Base-by-base conservation (phyloP, 2,329 filamentous ascomycete genomes). In the Ophidiomyces ophidiicola region DNA sequence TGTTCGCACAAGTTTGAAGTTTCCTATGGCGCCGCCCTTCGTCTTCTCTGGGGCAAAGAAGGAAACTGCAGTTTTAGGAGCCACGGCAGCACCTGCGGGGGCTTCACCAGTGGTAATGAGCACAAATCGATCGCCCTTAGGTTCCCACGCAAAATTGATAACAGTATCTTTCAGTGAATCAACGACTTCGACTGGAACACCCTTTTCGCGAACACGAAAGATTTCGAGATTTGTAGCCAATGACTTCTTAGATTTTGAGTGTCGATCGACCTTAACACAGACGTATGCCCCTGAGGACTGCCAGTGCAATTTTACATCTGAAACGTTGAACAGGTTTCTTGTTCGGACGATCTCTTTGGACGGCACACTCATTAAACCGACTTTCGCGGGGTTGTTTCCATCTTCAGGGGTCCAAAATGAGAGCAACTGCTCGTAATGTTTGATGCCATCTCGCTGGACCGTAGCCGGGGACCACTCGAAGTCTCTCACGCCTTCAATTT, bases 121-220 rank as follows among this genome's bases (percentile, higher is more conserved):
- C 49, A 94, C 86, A 60, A 98, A 98, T 26, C 90, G 80, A 61
- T 93, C 87, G 46, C 90, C 90, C 69, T 94, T 94, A 47, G 90
- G 90, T 59, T 98, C 90, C 90, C 90, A 98, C 6, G 90, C 86
- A 58, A 98, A 98, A 71, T 98, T 98, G 68, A 98, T 93, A 52
- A 98, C 90, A 1, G 87, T 94, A 56, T 96, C 90, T 68, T 96
- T 96, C 66, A 98, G 82, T 39, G 81, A 86, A 63, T 98, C 90
- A 36, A 98, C 86, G 41, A 96, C 90, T 63, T 98, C 90, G 39
- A 98, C 88, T 1, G 90, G 90, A 2, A 98, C 90, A 50, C 90
- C 88, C 75, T 98, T 98, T 64, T 98, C 90, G 60, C 77, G 80
- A 52, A 98, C 76, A 45, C 90, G 84, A 80, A 98, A 98, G 58